These are phyloP conservation scores for Dendrobium nobile DNA, from an alignment of 106 monocot genomes.

Conservation along the genomic window DNA sequence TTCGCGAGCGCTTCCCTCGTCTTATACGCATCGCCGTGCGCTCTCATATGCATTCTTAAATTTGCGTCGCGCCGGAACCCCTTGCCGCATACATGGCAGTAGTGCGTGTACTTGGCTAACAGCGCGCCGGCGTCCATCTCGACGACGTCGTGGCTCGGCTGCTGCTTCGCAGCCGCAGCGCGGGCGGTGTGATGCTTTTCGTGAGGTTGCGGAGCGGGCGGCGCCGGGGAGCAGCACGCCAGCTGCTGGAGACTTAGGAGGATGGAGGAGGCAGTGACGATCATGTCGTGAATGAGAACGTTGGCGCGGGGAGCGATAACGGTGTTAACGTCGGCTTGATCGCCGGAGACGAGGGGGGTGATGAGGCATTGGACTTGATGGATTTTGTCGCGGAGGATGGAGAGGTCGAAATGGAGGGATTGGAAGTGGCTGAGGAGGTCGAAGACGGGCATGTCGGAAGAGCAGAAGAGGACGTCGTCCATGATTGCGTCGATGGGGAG, in stretches of 20 bases:
- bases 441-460: not conserved
- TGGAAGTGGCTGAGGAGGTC: not conserved
- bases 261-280: constrained; percentile 47
- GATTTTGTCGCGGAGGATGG: constrained; percentile 43
- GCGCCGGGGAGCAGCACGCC: not conserved
- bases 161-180: not conserved
- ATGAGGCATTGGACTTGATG: constrained; percentile 42
- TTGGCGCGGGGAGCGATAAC: constrained; percentile 18
- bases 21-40: constrained; percentile 83
- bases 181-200: too few species aligned
- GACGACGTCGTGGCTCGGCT: constrained; percentile 10
- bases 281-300: constrained; percentile 40
- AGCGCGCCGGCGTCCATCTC: constrained; percentile 50
- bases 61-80: constrained; percentile 79
- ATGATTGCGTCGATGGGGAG: not conserved
- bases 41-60: constrained; percentile 81
- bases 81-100: constrained; percentile 71
- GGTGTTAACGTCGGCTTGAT: not conserved
- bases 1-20: constrained; percentile 36
- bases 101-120: constrained; percentile 60
- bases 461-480: not conserved
- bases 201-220: not conserved
- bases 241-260: constrained; percentile 46
- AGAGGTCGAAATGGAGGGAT: constrained; percentile 17
- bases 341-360: constrained; percentile 2